Evolutionary conservation across 2,329 filamentous ascomycete genomes (phyloP), one percentile per base, ranked within the genome.

Genomic region (Curvularia spicifera): DNA sequence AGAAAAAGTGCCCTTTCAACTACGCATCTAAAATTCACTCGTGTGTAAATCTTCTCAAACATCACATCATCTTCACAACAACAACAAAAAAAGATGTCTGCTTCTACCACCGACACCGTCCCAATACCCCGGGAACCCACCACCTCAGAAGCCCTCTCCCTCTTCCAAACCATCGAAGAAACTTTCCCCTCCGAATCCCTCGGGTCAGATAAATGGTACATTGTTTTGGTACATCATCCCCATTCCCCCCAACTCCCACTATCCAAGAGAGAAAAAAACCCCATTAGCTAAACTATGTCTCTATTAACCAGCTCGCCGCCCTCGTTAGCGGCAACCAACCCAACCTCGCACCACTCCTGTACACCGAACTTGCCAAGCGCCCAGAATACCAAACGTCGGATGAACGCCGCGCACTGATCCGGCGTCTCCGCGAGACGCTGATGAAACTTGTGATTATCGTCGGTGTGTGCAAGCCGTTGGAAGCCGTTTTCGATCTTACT

Each of bases 401-500:
- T 1, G 71, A 80, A 13, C 79, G 84, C 10, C 74, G 85, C 65
- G 71, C 69, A 0, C 75, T 87, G 7, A 76, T 86, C 53, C 79
- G 81, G 2, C 76, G 83, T 2, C 65, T 87, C 2, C 81, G 87
- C 43, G 87, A 89, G 71, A 81, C 81, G 0, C 76, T 89, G 12
- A 72, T 89, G 57, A 88, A 89, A 72, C 75, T 80, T n/a, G 78
- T 86, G 2, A 61, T 66, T 12, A 77, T 89, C 2, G 80, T 87
- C 15, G 87, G 87, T 0, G 84, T 89, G 0, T 87, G 84, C 71
- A 88, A 87, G 67, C 85, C 86, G 7, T 72, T 89, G 4, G 85
- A 88, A 65, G 82, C 85, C 1, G 82, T 88, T 43, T 77, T 87
- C 7, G 78, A 81, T n/a, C 86, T 88, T 52, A 78, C 74, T 56